Evolutionary conservation across 1,139 yeast genomes (phyloP).

Genomic region (Yarrowia galli): DNA sequence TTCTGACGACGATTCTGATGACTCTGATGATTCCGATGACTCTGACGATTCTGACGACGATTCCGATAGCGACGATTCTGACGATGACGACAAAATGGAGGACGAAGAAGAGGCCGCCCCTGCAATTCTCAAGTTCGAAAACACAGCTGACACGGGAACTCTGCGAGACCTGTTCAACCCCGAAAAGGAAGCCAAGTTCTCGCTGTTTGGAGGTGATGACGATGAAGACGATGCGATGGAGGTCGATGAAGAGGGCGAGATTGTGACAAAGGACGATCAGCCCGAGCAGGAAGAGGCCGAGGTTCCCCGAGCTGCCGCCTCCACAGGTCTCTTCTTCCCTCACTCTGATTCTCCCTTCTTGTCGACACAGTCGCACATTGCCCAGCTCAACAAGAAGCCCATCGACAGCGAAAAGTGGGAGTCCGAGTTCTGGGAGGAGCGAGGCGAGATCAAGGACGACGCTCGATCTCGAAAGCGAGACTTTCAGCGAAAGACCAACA

Average conservation of each 20-base stretch:
- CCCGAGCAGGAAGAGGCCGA: conserved; percentile 7
- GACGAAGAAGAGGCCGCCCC: conserved; percentile 41
- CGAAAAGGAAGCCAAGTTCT: conserved; percentile 46
- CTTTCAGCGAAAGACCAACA: conserved; percentile 65
- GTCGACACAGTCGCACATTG: conserved; percentile 80
- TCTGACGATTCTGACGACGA: conserved; percentile 2
- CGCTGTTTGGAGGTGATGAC: conserved; percentile 45
- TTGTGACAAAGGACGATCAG: conserved; percentile 9
- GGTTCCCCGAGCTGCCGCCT: conserved; percentile 33
- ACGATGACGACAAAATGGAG: conserved; percentile 3
- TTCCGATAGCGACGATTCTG: conserved; percentile 26
- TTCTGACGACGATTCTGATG: conserved; percentile 13
- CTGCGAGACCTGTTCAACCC: conserved; percentile 72
- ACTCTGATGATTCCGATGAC: conserved; percentile 15
- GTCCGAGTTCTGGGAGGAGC: conserved; percentile 78
- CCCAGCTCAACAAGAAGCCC: conserved; percentile 57
- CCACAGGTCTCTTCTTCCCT: conserved; percentile 74
- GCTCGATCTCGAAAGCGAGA: conserved; percentile 80
- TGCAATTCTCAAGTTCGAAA: conserved; percentile 1
- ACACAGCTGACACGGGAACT: conserved; percentile 54
- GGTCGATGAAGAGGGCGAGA: conserved; percentile 21
- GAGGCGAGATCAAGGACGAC: conserved; percentile 81
- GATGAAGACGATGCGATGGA: conserved; percentile 45
- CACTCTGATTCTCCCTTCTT: conserved; percentile 87
- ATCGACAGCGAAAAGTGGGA: conserved; percentile 62